Evolutionary conservation across 192 early-diverging fungal genomes (phyloP).

Genomic region (Diversispora eburnea): DNA sequence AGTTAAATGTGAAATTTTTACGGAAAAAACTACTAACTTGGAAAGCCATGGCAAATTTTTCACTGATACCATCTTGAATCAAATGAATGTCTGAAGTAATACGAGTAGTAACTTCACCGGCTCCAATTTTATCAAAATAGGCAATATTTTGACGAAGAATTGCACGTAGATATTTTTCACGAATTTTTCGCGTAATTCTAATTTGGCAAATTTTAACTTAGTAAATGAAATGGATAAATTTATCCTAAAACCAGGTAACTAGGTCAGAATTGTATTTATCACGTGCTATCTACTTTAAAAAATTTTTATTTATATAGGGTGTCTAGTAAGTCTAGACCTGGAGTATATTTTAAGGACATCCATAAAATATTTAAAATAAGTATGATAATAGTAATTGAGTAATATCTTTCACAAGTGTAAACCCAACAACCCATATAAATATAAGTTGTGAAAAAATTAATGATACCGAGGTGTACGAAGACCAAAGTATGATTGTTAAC

Average conservation of each 20-base stretch:
- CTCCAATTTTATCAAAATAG: conserved; percentile 80
- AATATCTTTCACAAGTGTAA: conserved; percentile 42
- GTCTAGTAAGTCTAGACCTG: too few species aligned
- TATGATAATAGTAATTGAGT: too few species aligned
- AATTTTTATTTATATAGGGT: too few species aligned
- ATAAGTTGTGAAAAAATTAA: conserved; percentile 51
- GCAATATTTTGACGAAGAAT: conserved; percentile 85
- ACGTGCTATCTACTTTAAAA: too few species aligned
- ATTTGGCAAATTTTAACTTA: too few species aligned
- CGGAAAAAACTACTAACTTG: neutral
- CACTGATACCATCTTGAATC: conserved; percentile 86
- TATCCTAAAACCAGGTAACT: too few species aligned
- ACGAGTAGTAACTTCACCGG: conserved; percentile 79
- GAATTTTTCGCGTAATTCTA: conserved; percentile 56
- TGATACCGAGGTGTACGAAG: conserved; percentile 41
- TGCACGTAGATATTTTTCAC: conserved; percentile 69
- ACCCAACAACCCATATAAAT: conserved; percentile 52
- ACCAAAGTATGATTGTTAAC: neutral
- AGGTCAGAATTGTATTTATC: too few species aligned
- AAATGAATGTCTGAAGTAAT: conserved; percentile 83
- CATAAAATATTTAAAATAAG: too few species aligned
- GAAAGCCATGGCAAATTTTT: conserved; percentile 74
- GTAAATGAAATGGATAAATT: too few species aligned
- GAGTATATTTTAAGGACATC: too few species aligned
- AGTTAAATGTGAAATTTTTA: neutral